Percentiles rank a stretch among this genome's conserved stretches.
phyloP scores from a whole-genome alignment of 2,329 filamentous ascomycete species.

The Ceratocystis cacaofunesta region DNA sequence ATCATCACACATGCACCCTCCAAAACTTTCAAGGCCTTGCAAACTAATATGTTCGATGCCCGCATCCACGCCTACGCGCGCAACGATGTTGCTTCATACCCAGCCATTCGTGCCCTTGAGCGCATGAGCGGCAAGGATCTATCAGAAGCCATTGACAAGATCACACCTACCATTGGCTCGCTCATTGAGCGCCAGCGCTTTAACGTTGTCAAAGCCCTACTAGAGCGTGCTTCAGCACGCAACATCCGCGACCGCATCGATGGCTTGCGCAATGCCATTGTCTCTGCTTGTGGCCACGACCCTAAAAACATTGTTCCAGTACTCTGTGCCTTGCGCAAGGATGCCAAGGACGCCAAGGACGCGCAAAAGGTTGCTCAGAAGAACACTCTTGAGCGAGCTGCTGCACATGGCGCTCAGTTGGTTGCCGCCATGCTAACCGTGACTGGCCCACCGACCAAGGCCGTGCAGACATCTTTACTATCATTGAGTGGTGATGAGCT shows the following conservation, averaged over 20 bases:
- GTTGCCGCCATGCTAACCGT: slow-evolving; percentile 65
- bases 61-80: slow-evolving; percentile 67
- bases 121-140: slow-evolving; percentile 79
- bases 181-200: slow-evolving; percentile 63
- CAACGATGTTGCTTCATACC: slow-evolving; percentile 82
- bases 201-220: slow-evolving; percentile 63
- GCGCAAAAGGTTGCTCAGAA: slow-evolving; percentile 10
- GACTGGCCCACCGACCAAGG: slow-evolving; percentile 49
- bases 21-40: slow-evolving; percentile 80
- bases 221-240: slow-evolving; percentile 67
- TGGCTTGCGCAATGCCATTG: slow-evolving; percentile 33
- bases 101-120: slow-evolving; percentile 68
- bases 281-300: slow-evolving; percentile 33
- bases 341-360: slow-evolving; percentile 23
- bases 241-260: slow-evolving; percentile 39
- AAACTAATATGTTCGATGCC: slow-evolving; percentile 63
- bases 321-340: slow-evolving; percentile 33
- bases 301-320: slow-evolving; percentile 34
- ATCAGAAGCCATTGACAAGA: slow-evolving; percentile 52
- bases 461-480: slow-evolving; percentile 60
- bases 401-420: slow-evolving; percentile 63
- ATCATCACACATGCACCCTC: slow-evolving; percentile 68
- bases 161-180: slow-evolving; percentile 55
- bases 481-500: slow-evolving; percentile 41
- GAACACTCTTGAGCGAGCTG: slow-evolving; percentile 11